Conservation (phyloP, 495 filamentous ascomycete genomes). For the Tuber aestivum region DNA sequence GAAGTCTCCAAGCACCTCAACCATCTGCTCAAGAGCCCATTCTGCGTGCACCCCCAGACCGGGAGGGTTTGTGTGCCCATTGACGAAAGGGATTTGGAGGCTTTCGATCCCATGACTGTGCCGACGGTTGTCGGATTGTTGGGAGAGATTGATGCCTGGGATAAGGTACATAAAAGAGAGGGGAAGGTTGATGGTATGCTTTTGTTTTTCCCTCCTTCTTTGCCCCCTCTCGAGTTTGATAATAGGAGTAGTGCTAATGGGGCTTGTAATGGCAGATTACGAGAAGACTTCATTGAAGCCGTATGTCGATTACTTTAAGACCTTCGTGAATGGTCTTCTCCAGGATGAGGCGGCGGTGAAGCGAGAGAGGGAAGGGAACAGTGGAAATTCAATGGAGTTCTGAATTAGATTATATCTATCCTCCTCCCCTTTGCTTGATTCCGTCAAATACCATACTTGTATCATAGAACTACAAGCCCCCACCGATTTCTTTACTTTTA, state of each 20-base stretch:
- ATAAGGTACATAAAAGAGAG: slow-evolving; percentile 44
- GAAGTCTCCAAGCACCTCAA: slow-evolving; percentile 96
- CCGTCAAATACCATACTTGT: slow-evolving; percentile 12
- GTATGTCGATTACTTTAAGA: slow-evolving; percentile 82
- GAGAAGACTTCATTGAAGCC: slow-evolving; percentile 94
- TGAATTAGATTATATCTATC: slow-evolving; percentile 38
- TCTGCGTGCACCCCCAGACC: slow-evolving; percentile 92
- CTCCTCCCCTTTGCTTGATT: not conserved
- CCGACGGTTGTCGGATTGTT: slow-evolving; percentile 79
- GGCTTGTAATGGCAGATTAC: slow-evolving; percentile 59
- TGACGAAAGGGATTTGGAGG: slow-evolving; percentile 59
- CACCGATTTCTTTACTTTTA: not conserved
- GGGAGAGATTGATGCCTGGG: slow-evolving; percentile 74
- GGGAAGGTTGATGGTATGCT: slow-evolving; percentile 46
- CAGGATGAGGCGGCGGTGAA: slow-evolving; percentile 75
- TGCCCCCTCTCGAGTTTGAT: slow-evolving; percentile 41
- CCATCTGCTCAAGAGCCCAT: slow-evolving; percentile 92
- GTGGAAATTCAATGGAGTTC: slow-evolving; percentile 55
- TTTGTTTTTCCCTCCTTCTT: slow-evolving; percentile 6
- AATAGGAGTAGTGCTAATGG: slow-evolving; percentile 14
- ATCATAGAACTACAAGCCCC: not conserved
- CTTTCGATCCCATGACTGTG: slow-evolving; percentile 79
- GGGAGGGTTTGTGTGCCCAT: slow-evolving; percentile 91
- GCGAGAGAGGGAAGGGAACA: slow-evolving; percentile 54
- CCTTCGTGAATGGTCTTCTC: slow-evolving; percentile 68